Evolutionary conservation across 225 moss, liverwort and hornwort species (phyloP), one percentile per base, ranked within the genome.

Genomic region (Pleurozium schreberi): DNA sequence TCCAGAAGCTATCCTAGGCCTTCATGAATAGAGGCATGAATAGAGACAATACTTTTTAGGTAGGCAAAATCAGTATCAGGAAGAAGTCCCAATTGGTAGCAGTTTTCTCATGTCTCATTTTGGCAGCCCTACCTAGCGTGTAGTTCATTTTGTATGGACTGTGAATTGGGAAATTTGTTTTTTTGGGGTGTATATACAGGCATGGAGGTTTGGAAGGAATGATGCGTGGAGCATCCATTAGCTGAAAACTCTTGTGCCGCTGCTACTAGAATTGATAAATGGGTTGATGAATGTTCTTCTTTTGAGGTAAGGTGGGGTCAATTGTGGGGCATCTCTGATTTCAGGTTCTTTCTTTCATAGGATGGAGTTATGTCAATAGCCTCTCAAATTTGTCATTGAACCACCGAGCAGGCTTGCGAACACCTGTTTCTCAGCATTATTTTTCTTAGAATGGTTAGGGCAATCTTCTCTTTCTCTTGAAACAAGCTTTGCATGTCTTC

Each of bases 181-280:
- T 76, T 22, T 8, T n/a, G 14, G 65, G 14, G 13, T 20, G 45
- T 34, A 21, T 52, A 21, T 12, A 1, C 1, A 76, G 0, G 76
- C 12, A 34, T 76, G 52, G 20, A 76, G 21, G 21, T 50, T 5
- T 7, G 7, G 31, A 42, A 70, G 16, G 27, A 42, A 10, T 27
- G 43, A 16, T 2, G 4, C 1, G 1, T 40, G 26, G 71, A 71
- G 43, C 27, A 71, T 43, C 71, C 16, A 71, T 27, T 10, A 27
- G 16, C 5, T 1, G 1, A 43, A 15, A 40, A 16, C 27, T 26
- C 16, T 27, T 42, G 42, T 2, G 0, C 0, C 2, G 9, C 0
- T 70, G 9, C 26, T 70, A 27, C 2, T 71, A 2, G 43, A 71
- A 43, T 14, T 15, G 25, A 71, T 42, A 15, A 43, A 43, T 43